Percentiles rank a stretch among this genome's conserved stretches.
phyloP scores from a whole-genome alignment of 306 rosid species.

The Sesbania bispinosa region DNA sequence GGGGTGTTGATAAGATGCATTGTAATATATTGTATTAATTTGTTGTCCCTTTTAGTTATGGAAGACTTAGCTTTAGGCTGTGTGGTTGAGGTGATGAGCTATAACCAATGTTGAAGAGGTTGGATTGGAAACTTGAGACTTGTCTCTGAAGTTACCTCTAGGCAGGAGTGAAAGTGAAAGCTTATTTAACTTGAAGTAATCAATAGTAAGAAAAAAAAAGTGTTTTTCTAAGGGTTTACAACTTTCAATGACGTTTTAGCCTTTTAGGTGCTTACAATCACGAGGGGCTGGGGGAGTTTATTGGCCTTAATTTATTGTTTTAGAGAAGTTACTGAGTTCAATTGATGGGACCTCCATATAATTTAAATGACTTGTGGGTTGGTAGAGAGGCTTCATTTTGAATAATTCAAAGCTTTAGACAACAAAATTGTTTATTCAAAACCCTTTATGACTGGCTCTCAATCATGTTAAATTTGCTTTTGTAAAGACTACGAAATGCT shows the following conservation, averaged over 20 bases:
- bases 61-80: neutral
- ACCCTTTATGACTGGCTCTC: constrained; percentile 9
- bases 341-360: neutral
- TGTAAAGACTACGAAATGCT: neutral
- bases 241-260: neutral
- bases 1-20: neutral
- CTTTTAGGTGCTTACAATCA: constrained; percentile 1
- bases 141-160: constrained; percentile 16
- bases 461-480: neutral
- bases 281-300: neutral
- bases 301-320: neutral
- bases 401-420: constrained; percentile 10
- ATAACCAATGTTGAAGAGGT: constrained; percentile 8
- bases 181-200: neutral
- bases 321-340: neutral
- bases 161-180: constrained; percentile 24
- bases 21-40: neutral
- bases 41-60: neutral
- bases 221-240: neutral
- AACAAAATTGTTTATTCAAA: neutral
- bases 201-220: neutral
- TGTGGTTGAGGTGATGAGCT: neutral
- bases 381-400: constrained; percentile 20
- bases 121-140: constrained; percentile 1
- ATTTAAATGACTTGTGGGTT: neutral